Evolutionary conservation across 306 rosid genomes (phyloP), one percentile per base, ranked within the genome.

Genomic region (Castanospermum australe): DNA sequence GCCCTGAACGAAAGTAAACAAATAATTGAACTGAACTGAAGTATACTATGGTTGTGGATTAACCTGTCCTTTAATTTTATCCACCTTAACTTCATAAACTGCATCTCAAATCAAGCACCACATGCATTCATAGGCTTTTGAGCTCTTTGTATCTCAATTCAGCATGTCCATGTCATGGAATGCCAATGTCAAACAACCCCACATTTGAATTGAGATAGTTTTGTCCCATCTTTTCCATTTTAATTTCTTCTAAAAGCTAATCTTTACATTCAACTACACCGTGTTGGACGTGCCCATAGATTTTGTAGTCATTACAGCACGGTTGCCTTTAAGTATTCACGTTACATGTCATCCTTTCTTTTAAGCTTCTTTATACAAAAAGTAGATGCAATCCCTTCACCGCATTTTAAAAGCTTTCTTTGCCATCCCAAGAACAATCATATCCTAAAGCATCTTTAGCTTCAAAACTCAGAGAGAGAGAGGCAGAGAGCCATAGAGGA

Each of bases 131-230:
- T 52, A 35, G 52, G 25, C 65, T 76, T 82, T 86, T 79, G 81
- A 83, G 67, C 65, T 51, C 13, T 79, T 20, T 28, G 25, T 71
- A 21, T 41, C 64, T 22, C 51, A 30, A 12, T 71, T 71, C 72
- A 80, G 65, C 73, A 17, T 45, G 76, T 75, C 66, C 54, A 59
- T 48, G 28, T 69, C 71, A 57, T 13, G 13, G 41, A 69, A 63
- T 44, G 35, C 57, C 35, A 82, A 82, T 75, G 86, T 79, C 84
- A 82, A 82, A 70, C 76, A 82, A 82, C 85, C 81, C 87, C 87
- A 79, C 85, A 15, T 70, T 62, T 79, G 78, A 79, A 59, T 69
- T 76, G 55, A 76, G 59, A n/a, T n/a, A 18, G 25, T 20, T 30
- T 33, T 28, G 59, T 59, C 76, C 45, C 78, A 64, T 35, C n/a